Evolutionary conservation across 306 rosid genomes (phyloP), one percentile per base, ranked within the genome.

Genomic region (Glycine soja): DNA sequence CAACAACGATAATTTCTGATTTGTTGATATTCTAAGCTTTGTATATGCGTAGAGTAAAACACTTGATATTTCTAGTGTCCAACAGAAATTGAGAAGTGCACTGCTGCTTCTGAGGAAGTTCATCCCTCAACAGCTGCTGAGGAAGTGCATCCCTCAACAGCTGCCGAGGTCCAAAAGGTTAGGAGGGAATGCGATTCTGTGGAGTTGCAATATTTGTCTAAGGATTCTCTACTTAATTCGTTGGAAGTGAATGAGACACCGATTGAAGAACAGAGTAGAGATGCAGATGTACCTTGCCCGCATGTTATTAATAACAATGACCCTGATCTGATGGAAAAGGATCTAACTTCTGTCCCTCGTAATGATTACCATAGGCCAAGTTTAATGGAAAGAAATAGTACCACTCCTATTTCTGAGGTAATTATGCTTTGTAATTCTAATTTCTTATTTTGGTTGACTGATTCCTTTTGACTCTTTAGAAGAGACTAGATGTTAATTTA

Each of bases 391-490:
- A 85, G 86, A 42, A 91, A 88, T 83, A 75, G 46, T 9, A 70
- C 89, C 9, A 90, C 95, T 50, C 65, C 11, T 43, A 56, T 87
- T 56, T 73, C 64, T 3, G 92, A 95, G 97, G 97, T 95, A 83
- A 38, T 46, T 34, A 1, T 74, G 24, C 19, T 75, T 70, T 7
- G 15, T 54, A 6, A n/a, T n/a, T n/a, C n/a, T n/a, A n/a, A n/a
- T n/a, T n/a, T n/a, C n/a, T n/a, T n/a, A n/a, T n/a, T n/a, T n/a
- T n/a, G n/a, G n/a, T n/a, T n/a, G n/a, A 5, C 32, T 32, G 43
- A 56, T 81, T 46, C 45, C 11, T 54, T 76, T 48, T 73, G 18
- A 80, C 56, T 61, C 34, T 14, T 79, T 65, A 6, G 54, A 6
- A 68, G 54, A 57, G 34, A 57, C 13, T 18, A 4, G 2, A 16